Evolutionary conservation across 75 land plant genomes (phyloP), one percentile per base, ranked within the genome.

Genomic region (Chamaecyparis obtusa): DNA sequence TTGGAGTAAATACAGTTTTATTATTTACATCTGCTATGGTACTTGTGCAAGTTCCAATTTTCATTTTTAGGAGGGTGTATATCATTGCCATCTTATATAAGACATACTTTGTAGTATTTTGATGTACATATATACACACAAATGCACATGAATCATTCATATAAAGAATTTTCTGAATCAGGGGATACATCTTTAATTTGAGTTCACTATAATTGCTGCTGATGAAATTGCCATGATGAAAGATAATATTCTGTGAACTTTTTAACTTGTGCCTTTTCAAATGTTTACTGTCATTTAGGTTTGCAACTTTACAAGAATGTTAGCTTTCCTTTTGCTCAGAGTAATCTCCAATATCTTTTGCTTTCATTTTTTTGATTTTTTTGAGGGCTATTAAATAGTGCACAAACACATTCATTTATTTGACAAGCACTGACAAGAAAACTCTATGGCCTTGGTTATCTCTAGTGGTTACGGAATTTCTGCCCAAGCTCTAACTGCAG

Each of bases 401-500:
- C 21, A n/a, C 30, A 64, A 64, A 27, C n/a, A 6, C 9, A 64
- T 64, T 64, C 8, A 24, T 64, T 21, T 64, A 64, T 64, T 64
- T 64, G n/a, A 33, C 24, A 21, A 41, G 46, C 46, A 11, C 43
- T 46, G 24, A 44, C 14, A 27, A 21, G 15, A 44, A 44, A 44
- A 14, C 2, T 13, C 1, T 46, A 46, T 4, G 46, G 51, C n/a
- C 14, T 46, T 80, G 48, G 41, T 64, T 72, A 81, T 67, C 44
- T 86, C 85, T 91, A 97, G 99, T 95, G 99, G 99, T 41, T 96
- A 94, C 90, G 97, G 94, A 78, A 97, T 97, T 76, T 94, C 97
- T 71, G 95, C 99, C 77, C 98, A 92, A 87, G 99, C 97, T 87
- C 87, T 97, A 78, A 94, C 97, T 75, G 98, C 98, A 55, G 91